Evolutionary conservation across 106 monocot species (phyloP).

Genomic region (Allium sativum): DNA sequence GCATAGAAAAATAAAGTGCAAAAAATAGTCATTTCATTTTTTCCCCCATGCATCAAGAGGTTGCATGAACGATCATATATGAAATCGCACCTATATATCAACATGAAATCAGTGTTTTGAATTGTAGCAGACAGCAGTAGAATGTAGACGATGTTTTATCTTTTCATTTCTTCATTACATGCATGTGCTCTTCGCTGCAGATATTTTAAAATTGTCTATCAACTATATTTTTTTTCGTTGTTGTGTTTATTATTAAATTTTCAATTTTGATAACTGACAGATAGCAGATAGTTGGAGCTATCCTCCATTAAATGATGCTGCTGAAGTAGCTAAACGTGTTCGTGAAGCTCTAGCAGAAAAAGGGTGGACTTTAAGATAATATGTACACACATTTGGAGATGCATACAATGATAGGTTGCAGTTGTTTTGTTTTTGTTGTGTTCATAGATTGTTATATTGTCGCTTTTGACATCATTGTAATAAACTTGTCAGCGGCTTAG

Average conservation of each 20-base stretch:
- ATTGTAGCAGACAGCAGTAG: too few relatives aligned
- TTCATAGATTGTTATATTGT: not conserved
- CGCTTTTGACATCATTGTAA: conserved; percentile 9
- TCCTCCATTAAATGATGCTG: conserved; percentile 79
- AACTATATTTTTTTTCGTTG: too few relatives aligned
- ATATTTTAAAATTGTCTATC: too few relatives aligned
- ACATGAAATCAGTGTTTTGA: too few relatives aligned
- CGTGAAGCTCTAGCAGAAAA: conserved; percentile 64
- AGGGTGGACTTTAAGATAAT: conserved; percentile 60
- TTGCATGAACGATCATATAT: too few relatives aligned
- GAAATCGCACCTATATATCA: too few relatives aligned
- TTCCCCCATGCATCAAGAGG: too few relatives aligned
- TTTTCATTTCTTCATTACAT: too few relatives aligned
- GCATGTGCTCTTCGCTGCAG: too few relatives aligned
- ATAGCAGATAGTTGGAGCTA: conserved; percentile 94
- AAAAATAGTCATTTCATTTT: too few relatives aligned
- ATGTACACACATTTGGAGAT: not conserved
- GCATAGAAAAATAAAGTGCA: too few relatives aligned
- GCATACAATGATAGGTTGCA: not conserved
- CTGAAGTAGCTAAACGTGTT: conserved; percentile 53
- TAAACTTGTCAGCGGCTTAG: conserved; percentile 7
- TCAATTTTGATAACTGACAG: conserved; percentile 17
- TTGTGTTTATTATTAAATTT: conserved; percentile 3
- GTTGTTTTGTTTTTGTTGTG: conserved; percentile 1
- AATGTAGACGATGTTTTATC: too few relatives aligned